Evolutionary conservation across 2,329 filamentous ascomycete species (phyloP), one percentile per base, ranked within the genome.

Genomic region (Exophiala calicioides): DNA sequence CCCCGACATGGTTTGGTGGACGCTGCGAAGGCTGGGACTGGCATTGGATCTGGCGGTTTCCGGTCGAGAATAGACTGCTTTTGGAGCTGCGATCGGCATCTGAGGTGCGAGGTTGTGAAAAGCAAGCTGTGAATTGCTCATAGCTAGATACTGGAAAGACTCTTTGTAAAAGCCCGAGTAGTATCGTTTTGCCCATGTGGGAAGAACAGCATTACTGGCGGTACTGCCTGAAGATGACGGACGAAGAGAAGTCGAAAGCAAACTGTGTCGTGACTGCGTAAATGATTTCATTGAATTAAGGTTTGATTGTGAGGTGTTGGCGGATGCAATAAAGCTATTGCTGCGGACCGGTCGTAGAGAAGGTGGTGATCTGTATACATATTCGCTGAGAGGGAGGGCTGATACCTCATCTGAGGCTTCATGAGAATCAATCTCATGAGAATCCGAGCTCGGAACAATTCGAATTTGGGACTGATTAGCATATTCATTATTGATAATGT

Each of bases 171-270:
- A 43, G 24, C 57, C 57, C 8, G 58, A 60, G 63, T 90, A 90
- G 66, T 89, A 90, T 12, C 88, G 69, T 56, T 75, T 81, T 30
- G 67, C 68, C 65, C 75, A 78, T 5, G 69, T 64, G 1, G 75
- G 32, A 73, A 65, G 32, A 74, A 64, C 13, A 55, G 55, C 27
- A 62, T 64, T 66, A 38, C 71, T 58, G 20, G 72, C 55, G 18
- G 69, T 65, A 48, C 71, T 77, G 15, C 71, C 65, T 35, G 68
- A 68, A 9, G 75, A 77, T 24, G 68, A 44, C 10, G 57, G 55
- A 18, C 57, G 50, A 31, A 46, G 39, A 16, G 63, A 50, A 37
- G 37, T 34, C 8, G 48, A 51, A 46, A 50, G 33, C 13, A 63
- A 55, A 49, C 66, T 71, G 33, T 62, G 61, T 45, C 55, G 55